These are phyloP conservation scores for Cladochytrium replicatum DNA, from an alignment of 192 early-diverging fungal genomes.

Conservation along the genomic window DNA sequence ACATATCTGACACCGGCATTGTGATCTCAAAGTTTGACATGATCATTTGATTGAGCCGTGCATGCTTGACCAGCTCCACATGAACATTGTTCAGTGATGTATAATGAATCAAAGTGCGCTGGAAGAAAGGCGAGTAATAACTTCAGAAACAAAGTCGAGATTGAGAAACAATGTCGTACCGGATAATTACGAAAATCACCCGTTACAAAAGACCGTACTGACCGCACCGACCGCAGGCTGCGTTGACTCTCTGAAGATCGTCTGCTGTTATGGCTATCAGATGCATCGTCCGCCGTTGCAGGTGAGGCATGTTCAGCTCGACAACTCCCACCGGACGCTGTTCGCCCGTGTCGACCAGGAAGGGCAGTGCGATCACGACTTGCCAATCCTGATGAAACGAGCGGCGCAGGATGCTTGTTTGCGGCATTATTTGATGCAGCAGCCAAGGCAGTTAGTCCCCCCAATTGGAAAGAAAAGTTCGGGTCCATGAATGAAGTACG, in stretches of 20 bases:
- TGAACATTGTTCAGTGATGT: constrained; percentile 23
- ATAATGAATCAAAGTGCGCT: constrained; percentile 33
- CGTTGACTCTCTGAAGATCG: constrained; percentile 10
- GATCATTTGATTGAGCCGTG: neutral
- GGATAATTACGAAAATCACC: constrained; percentile 23
- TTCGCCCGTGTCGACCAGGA: no score
- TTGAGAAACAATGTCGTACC: constrained; percentile 5
- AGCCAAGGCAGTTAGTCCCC: no score
- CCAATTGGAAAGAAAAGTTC: no score
- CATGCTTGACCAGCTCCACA: constrained; percentile 17
- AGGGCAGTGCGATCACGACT: no score
- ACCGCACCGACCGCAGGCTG: constrained; percentile 10
- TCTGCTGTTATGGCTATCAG: constrained; percentile 1
- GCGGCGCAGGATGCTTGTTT: no score
- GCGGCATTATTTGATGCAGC: no score
- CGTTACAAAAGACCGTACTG: constrained; percentile 19
- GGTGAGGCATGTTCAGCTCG: no score
- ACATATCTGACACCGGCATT: constrained; percentile 8
- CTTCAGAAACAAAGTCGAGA: neutral
- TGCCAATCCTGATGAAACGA: no score
- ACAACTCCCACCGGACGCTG: no score
- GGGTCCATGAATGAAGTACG: no score
- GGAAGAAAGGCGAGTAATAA: neutral
- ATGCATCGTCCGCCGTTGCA: constrained; percentile 6
- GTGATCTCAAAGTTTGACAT: neutral